These are phyloP conservation scores for Emergomyces africanus DNA, from an alignment of 2,329 filamentous ascomycete species.

Conservation along the genomic window DNA sequence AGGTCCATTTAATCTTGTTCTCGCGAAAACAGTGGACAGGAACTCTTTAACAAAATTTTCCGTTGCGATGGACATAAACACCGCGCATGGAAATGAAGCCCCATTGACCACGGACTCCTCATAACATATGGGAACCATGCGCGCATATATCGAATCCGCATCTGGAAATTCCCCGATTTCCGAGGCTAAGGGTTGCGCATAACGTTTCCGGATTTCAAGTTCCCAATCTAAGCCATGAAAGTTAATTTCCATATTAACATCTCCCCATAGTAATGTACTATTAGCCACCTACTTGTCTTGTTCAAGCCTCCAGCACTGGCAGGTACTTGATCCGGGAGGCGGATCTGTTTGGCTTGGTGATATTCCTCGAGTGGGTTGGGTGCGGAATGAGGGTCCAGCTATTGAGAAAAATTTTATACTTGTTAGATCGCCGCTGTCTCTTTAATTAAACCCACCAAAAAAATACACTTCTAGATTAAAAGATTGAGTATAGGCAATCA, in stretches of 20 bases:
- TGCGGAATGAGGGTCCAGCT: slow-evolving; percentile 26
- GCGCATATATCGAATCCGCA: slow-evolving; percentile 41
- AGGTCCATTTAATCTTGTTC: slow-evolving; percentile 43
- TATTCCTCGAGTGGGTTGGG: slow-evolving; percentile 31
- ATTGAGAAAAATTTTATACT: not conserved
- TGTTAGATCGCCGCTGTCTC: not conserved
- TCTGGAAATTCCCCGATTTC: slow-evolving; percentile 54
- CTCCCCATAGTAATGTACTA: not conserved
- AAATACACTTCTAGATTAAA: not conserved
- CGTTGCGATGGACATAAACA: slow-evolving; percentile 47
- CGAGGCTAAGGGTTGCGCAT: slow-evolving; percentile 46
- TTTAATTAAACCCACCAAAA: not conserved
- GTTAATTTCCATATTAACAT: not conserved
- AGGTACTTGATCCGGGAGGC: slow-evolving; percentile 49
- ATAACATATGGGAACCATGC: slow-evolving; percentile 54
- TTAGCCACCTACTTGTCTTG: slow-evolving; percentile 52
- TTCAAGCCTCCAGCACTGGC: slow-evolving; percentile 61
- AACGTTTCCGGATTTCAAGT: slow-evolving; percentile 52
- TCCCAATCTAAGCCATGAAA: slow-evolving; percentile 41
- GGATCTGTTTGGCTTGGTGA: slow-evolving; percentile 35
- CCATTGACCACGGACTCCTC: slow-evolving; percentile 48
- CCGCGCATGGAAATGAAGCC: slow-evolving; percentile 40
- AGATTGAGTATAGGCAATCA: slow-evolving; percentile 11
- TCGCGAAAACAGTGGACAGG: slow-evolving; percentile 41
- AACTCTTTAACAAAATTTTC: slow-evolving; percentile 53